phyloP scores from a whole-genome alignment of 2,329 filamentous ascomycete species.

The Trichoderma atrobrunneum region DNA sequence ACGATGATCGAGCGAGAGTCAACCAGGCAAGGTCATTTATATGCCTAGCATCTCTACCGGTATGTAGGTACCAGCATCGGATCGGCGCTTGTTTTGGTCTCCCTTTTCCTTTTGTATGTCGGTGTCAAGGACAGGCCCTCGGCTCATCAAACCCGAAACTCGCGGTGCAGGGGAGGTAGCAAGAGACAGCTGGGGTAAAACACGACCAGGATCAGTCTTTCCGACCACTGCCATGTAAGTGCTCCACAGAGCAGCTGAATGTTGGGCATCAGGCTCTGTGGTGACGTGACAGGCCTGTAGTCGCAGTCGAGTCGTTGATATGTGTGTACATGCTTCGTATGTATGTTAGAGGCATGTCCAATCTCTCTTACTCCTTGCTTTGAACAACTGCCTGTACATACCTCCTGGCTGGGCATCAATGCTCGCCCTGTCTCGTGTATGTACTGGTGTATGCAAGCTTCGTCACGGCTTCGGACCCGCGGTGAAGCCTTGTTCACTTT shows the following conservation, averaged over 20 bases:
- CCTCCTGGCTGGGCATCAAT: neutral
- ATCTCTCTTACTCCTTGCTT: neutral
- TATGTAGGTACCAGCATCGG: neutral
- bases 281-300: neutral
- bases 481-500: neutral
- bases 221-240: neutral
- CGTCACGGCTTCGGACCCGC: neutral
- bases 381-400: neutral
- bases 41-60: neutral
- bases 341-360: neutral
- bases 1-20: neutral
- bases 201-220: neutral
- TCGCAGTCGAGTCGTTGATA: neutral
- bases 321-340: neutral
- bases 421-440: neutral
- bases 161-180: neutral
- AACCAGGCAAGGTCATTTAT: neutral
- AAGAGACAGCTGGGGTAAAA: constrained; percentile 13
- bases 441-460: neutral
- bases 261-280: neutral
- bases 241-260: constrained; percentile 12
- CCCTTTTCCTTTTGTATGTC: neutral
- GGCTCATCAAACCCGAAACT: constrained; percentile 12
- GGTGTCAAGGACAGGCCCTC: neutral
- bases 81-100: constrained; percentile 5